Evolutionary conservation across 225 moss, liverwort and hornwort species (phyloP).

Genomic region (Antitrichia curtipendula): DNA sequence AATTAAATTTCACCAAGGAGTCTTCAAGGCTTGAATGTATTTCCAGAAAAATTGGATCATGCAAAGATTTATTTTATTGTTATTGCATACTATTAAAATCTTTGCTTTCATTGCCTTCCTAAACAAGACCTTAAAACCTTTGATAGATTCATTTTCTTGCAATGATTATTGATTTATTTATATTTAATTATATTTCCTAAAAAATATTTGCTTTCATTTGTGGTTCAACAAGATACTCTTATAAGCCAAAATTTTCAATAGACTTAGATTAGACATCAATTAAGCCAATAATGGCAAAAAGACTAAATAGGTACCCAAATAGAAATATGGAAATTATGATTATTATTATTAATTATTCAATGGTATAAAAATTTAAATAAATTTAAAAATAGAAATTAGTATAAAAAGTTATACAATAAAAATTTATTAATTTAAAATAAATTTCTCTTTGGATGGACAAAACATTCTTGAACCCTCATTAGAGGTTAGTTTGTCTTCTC

Average conservation of each 20-base stretch:
- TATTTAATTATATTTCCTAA: neutral
- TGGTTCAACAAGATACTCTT: neutral
- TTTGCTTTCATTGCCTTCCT: neutral
- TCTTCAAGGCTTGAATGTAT: neutral
- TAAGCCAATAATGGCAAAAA: neutral
- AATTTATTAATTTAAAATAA: neutral
- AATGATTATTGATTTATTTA: neutral
- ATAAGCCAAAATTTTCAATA: neutral
- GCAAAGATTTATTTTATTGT: neutral
- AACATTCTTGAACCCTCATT: neutral
- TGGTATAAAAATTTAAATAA: rapidly evolving
- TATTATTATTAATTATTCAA: neutral
- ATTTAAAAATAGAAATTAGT: neutral
- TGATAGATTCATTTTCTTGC: neutral
- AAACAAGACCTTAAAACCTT: neutral
- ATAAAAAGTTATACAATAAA: no score
- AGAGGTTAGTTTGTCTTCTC: neutral
- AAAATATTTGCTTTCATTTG: neutral
- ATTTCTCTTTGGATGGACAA: neutral
- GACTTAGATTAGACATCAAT: neutral
- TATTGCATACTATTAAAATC: no score
- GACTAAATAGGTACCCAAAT: neutral
- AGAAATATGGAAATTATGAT: neutral
- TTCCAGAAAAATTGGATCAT: neutral
- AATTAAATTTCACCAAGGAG: neutral